Conservation (phyloP, 306 rosid species). For the Myrica gale region DNA sequence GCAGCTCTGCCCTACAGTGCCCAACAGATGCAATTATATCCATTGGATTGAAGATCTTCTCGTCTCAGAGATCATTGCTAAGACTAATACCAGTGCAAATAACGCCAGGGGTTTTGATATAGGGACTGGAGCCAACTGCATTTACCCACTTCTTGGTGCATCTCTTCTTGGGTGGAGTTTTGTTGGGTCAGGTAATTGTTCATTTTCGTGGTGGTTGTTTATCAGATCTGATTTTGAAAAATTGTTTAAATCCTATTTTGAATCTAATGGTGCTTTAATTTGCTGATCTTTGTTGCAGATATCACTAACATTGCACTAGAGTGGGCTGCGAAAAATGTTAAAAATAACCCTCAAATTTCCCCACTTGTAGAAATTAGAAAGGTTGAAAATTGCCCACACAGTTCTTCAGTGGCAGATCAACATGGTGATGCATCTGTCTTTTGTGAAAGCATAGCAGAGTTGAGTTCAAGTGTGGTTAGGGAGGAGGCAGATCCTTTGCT, state of each 20-base stretch:
- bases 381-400: constrained; percentile 41
- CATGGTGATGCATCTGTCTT: constrained; percentile 19
- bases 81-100: constrained; percentile 22
- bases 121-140: constrained; percentile 93
- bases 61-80: constrained; percentile 54
- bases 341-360: constrained; percentile 58
- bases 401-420: constrained; percentile 30
- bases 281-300: constrained; percentile 48
- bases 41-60: constrained; percentile 88
- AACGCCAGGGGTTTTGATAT: constrained; percentile 83
- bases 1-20: constrained; percentile 88
- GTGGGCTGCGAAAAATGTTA: constrained; percentile 76
- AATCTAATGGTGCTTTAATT: constrained; percentile 9
- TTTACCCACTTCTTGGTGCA: constrained; percentile 92
- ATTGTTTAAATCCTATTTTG: constrained; percentile 8
- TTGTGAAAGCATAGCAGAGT: constrained; percentile 25
- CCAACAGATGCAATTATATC: constrained; percentile 87
- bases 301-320: constrained; percentile 78
- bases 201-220: not conserved
- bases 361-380: constrained; percentile 59
- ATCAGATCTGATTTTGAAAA: not conserved
- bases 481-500: constrained; percentile 35
- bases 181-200: constrained; percentile 76
- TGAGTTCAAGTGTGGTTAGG: constrained; percentile 16
- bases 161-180: constrained; percentile 82